phyloP scores from a whole-genome alignment of 2,329 filamentous ascomycete species.

The Blumeria graminis region DNA sequence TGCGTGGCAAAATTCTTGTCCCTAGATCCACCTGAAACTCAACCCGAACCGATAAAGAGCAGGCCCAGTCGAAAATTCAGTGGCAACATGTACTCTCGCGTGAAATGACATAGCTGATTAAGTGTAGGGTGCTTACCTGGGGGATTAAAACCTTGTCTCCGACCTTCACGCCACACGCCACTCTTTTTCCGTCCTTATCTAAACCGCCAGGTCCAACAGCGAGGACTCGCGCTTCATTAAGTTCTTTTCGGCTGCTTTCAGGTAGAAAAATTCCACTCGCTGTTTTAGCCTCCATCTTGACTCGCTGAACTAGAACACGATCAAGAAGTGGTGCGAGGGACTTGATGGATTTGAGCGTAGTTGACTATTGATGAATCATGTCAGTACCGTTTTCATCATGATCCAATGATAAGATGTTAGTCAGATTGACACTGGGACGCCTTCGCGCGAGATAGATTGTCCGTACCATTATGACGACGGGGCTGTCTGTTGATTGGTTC shows the following conservation, averaged over 20 bases:
- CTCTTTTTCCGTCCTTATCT: constrained; percentile 71
- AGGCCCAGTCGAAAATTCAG: too few relatives aligned
- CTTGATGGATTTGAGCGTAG: constrained; percentile 82
- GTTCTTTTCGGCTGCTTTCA: constrained; percentile 88
- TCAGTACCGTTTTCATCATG: too few relatives aligned
- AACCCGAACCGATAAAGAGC: too few relatives aligned
- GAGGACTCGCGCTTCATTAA: constrained; percentile 91
- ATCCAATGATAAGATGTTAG: too few relatives aligned
- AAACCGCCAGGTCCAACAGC: constrained; percentile 77
- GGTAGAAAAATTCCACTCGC: constrained; percentile 93
- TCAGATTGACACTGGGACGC: too few relatives aligned
- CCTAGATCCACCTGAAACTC: too few relatives aligned
- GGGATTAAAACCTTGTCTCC: constrained; percentile 94
- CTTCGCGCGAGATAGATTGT: too few relatives aligned
- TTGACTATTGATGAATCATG: constrained; percentile 22
- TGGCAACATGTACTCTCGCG: too few relatives aligned
- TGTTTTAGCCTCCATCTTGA: constrained; percentile 94
- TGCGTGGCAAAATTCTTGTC: too few relatives aligned
- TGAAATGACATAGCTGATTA: too few relatives aligned
- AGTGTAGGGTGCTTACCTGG: constrained; percentile 33
- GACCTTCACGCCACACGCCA: constrained; percentile 56
- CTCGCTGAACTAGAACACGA: constrained; percentile 90
- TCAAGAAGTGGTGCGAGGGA: constrained; percentile 86
- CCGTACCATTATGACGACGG: too few relatives aligned
- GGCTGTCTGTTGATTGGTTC: too few relatives aligned